A percentile compares a stretch with the other conserved stretches of the same genome.
Evolutionary conservation across 2,329 filamentous ascomycete genomes (phyloP).

Genomic region (Cladophialophora carrionii): DNA sequence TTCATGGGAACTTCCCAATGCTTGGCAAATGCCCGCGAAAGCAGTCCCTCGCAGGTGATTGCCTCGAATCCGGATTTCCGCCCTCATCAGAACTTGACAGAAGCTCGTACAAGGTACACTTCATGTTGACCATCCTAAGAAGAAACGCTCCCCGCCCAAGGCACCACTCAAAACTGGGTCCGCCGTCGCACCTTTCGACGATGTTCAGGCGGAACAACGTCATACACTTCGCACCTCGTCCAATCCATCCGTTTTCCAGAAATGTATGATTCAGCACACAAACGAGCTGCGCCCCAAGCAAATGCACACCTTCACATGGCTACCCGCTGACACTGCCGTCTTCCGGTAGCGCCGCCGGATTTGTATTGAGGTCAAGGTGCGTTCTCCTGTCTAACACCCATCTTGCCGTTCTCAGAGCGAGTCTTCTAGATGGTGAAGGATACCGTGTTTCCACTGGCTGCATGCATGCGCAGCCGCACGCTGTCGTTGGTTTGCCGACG

Average conservation of each 20-base stretch:
- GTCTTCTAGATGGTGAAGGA: background rate
- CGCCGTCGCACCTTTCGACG: constrained; percentile 3
- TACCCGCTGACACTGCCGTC: background rate
- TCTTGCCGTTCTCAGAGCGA: background rate
- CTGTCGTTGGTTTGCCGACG: background rate
- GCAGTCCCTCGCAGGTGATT: background rate
- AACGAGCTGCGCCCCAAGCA: background rate
- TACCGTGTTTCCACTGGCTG: background rate
- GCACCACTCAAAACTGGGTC: background rate
- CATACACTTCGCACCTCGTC: background rate
- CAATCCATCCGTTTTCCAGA: background rate
- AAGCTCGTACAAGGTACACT: background rate
- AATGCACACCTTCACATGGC: background rate
- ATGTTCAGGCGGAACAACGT: background rate
- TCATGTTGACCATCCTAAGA: background rate
- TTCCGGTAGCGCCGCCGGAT: background rate
- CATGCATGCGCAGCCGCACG: background rate
- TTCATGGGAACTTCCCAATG: background rate
- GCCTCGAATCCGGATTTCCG: background rate
- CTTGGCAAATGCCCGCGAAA: background rate
- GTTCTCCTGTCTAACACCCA: background rate
- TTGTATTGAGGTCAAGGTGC: background rate
- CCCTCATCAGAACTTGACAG: background rate
- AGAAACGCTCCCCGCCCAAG: background rate
- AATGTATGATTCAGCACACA: background rate